A percentile compares a stretch with the other conserved stretches of the same genome.
Evolutionary conservation across 371 early-diverging fungal species (phyloP).

Genomic region (Mycotypha africana): DNA sequence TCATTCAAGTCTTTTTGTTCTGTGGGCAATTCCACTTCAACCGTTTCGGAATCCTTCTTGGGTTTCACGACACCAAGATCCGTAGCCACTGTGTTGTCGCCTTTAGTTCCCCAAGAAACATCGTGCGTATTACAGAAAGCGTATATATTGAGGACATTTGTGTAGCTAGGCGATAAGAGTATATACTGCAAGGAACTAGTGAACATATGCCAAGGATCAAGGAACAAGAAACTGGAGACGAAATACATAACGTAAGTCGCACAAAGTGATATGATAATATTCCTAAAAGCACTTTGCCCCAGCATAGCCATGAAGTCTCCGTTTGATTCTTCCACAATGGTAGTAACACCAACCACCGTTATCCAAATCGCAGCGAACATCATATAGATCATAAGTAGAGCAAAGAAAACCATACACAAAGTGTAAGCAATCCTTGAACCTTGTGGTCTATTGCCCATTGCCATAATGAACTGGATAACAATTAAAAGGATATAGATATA

Average conservation of each 20-base stretch:
- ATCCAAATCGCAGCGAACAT: conserved; percentile 55
- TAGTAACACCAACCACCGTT: conserved; percentile 35
- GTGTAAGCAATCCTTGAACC: conserved; percentile 44
- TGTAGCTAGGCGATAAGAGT: conserved; percentile 73
- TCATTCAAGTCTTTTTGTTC: conserved; percentile 76
- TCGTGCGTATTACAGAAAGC: conserved; percentile 93
- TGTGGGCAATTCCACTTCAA: conserved; percentile 64
- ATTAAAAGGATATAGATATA: conserved; percentile 50
- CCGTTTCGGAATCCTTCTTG: conserved; percentile 26
- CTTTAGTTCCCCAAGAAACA: conserved; percentile 95
- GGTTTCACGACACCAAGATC: conserved; percentile 41
- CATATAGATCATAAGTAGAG: conserved; percentile 56
- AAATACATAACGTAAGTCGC: conserved; percentile 68
- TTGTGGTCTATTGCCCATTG: conserved; percentile 76
- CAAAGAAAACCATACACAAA: conserved; percentile 40
- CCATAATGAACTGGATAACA: conserved; percentile 54
- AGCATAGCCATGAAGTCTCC: conserved; percentile 27
- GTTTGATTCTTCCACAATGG: conserved; percentile 21
- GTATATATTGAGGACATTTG: conserved; percentile 90
- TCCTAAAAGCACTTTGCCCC: conserved; percentile 39
- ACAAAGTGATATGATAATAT: conserved; percentile 55
- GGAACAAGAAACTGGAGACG: conserved; percentile 55
- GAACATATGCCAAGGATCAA: conserved; percentile 92
- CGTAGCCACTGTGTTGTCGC: conserved; percentile 51
- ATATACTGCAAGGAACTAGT: conserved; percentile 85